phyloP scores from a whole-genome alignment of 305 asterid genomes.

The Fraxinus baroniana region DNA sequence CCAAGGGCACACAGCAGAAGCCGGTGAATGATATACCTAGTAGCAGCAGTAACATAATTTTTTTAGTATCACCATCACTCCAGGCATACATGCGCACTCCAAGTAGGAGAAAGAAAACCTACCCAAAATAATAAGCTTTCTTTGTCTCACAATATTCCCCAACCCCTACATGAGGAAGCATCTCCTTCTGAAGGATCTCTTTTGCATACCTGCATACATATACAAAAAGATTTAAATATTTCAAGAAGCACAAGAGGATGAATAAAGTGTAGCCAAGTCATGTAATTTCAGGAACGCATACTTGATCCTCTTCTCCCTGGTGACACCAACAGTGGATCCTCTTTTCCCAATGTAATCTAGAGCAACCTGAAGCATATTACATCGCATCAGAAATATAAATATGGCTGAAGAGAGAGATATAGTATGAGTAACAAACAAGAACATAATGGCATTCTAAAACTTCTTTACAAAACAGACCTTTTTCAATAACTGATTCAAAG shows the following conservation, averaged over 20 bases:
- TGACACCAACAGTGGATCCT: constrained; percentile 97
- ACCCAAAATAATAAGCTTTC: constrained; percentile 98
- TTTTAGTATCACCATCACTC: constrained; percentile 19
- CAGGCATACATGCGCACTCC: constrained; percentile 8
- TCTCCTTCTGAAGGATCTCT: constrained; percentile 94
- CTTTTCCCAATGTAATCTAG: constrained; percentile 95
- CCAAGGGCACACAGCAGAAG: constrained; percentile 93
- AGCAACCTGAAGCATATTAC: constrained; percentile 66
- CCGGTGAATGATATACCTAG: constrained; percentile 87
- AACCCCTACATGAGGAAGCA: constrained; percentile 99
- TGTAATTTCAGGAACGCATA: constrained; percentile 34
- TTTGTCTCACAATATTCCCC: constrained; percentile 93
- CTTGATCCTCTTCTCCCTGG: constrained; percentile 94
- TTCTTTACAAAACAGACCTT: background rate
- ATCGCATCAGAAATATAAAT: background rate
- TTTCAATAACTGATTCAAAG: background rate
- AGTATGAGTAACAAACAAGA: background rate
- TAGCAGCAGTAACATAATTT: constrained; percentile 15
- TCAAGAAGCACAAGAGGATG: constrained; percentile 19
- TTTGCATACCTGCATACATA: constrained; percentile 71
- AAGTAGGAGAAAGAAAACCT: constrained; percentile 23
- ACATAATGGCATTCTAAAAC: background rate
- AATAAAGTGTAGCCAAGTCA: constrained; percentile 5
- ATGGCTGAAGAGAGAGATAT: background rate
- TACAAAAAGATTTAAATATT: constrained; percentile 6